Percentiles rank a stretch among this genome's conserved stretches.
phyloP scores from a whole-genome alignment of 2,329 filamentous ascomycete species.

The Cercospora zeae-maydis region DNA sequence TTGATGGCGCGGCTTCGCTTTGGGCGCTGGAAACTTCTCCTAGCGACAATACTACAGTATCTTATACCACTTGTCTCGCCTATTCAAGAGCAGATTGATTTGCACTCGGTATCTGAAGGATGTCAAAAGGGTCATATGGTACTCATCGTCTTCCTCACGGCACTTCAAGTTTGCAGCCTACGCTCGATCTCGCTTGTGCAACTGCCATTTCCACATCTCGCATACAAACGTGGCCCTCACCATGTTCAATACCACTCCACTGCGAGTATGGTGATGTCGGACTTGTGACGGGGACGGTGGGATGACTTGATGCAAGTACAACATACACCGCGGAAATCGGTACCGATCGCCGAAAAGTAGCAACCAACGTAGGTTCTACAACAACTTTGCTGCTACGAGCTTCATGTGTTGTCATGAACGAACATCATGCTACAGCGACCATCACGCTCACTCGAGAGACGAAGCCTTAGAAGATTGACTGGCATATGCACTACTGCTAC shows the following conservation, averaged over 20 bases:
- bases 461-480: background rate
- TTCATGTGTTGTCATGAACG: background rate
- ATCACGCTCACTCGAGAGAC: background rate
- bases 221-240: too few species aligned
- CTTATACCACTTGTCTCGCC: background rate
- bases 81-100: background rate
- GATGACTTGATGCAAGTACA: background rate
- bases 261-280: background rate
- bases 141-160: too few species aligned
- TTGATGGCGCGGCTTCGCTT: background rate
- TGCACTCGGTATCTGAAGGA: background rate
- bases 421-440: background rate
- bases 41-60: background rate
- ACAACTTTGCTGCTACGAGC: background rate
- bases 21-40: too few species aligned
- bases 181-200: too few species aligned
- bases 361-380: background rate
- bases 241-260: background rate
- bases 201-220: too few species aligned
- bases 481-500: background rate
- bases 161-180: too few species aligned
- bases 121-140: too few species aligned
- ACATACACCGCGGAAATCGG: background rate
- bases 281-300: background rate
- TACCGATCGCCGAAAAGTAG: background rate